These are phyloP conservation scores for Rhizopogon vesiculosus DNA, from an alignment of 768 basidiomycete genomes.

Conservation along the genomic window DNA sequence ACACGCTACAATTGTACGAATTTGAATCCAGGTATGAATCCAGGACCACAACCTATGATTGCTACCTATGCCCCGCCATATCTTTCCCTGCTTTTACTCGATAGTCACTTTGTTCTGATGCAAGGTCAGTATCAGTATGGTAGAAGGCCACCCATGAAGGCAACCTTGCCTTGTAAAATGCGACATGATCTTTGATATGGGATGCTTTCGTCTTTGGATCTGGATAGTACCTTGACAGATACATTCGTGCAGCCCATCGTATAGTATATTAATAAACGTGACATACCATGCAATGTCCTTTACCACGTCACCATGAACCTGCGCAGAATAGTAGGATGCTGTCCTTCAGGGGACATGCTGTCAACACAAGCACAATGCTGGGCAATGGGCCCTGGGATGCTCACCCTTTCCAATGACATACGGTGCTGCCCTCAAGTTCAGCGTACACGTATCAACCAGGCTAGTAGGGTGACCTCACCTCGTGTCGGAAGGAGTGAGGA, in stretches of 20 bases:
- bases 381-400: slow-evolving; percentile 6
- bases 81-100: background rate
- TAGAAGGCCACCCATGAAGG: background rate
- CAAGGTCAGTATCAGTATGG: background rate
- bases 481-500: slow-evolving; percentile 49
- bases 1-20: no score
- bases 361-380: background rate
- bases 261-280: background rate
- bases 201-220: slow-evolving; percentile 55
- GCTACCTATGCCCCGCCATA: no score
- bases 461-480: slow-evolving; percentile 29
- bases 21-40: no score
- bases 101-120: background rate
- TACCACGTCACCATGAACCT: slow-evolving; percentile 41
- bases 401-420: slow-evolving; percentile 74
- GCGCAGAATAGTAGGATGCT: slow-evolving; percentile 63
- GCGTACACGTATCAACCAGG: no score
- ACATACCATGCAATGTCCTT: slow-evolving; percentile 66
- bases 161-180: slow-evolving; percentile 67
- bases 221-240: background rate
- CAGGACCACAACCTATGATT: no score
- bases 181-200: slow-evolving; percentile 61
- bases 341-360: slow-evolving; percentile 30
- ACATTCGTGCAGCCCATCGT: background rate
- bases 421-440: slow-evolving; percentile 31